These are phyloP conservation scores for Blastobotrys terrestris DNA, from an alignment of 805 yeast species.

Conservation along the genomic window DNA sequence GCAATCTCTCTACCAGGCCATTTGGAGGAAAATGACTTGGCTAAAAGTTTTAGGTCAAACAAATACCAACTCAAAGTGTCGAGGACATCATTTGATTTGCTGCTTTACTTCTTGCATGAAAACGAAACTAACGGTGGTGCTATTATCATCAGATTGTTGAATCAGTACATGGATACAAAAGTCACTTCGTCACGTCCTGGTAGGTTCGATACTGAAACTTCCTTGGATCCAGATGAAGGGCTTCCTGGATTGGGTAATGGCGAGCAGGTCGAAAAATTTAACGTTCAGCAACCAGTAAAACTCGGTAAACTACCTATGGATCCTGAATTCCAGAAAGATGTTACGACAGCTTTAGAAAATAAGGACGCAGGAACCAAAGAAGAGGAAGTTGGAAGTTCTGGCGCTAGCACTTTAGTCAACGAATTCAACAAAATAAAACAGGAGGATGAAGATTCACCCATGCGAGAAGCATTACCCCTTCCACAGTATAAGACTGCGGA, in stretches of 20 bases:
- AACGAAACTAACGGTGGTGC: constrained; percentile 91
- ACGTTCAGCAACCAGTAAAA: constrained; percentile 55
- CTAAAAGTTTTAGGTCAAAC: constrained; percentile 64
- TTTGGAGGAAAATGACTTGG: constrained; percentile 72
- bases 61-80: constrained; percentile 73
- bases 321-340: constrained; percentile 75
- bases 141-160: constrained; percentile 74
- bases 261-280: constrained; percentile 51
- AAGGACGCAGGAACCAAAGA: constrained; percentile 47
- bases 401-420: constrained; percentile 45
- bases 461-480: constrained; percentile 69
- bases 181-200: constrained; percentile 32
- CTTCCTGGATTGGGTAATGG: constrained; percentile 33
- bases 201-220: constrained; percentile 23
- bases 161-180: constrained; percentile 60
- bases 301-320: constrained; percentile 84
- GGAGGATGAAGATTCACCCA: constrained; percentile 55
- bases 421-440: constrained; percentile 56
- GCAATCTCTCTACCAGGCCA: constrained; percentile 78
- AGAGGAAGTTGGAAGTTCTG: constrained; percentile 21
- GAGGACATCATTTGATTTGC: constrained; percentile 75
- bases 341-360: constrained; percentile 74
- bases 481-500: constrained; percentile 80
- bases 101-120: constrained; percentile 82
- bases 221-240: constrained; percentile 42